Base-by-base conservation (phyloP, 805 yeast genomes). In the Maudiozyma bulderi region DNA sequence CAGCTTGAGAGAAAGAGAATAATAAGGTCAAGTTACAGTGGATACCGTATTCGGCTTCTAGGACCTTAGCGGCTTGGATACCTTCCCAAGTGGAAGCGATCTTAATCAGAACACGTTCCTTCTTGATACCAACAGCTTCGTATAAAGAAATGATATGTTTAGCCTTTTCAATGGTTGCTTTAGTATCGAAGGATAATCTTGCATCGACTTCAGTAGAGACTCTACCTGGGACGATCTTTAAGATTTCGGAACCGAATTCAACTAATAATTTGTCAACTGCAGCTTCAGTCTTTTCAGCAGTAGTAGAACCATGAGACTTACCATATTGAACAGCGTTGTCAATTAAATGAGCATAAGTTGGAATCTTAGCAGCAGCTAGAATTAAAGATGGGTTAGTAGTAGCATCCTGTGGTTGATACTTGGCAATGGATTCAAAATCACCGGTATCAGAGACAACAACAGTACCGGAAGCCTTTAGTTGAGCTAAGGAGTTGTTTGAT, bases 161-260 rank as follows among this genome's bases (percentile, higher is more conserved):
- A 50, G 99, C 99, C 80, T 93, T 93, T 73, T 81, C 80, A 70
- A 93, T 78, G 60, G 98, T 89, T 58, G 86, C 97, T 55, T 88
- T 86, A 70, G 84, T 93, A 79, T 93, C 90, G 69, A 89, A 93
- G 39, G 98, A 91, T 64, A 93, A 81, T 73, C 96, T 87, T 52
- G 99, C 99, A 66, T 93, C 99, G 54, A 93, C 98, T 77, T 93
- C 99, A 54, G 99, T 93, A 52, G 97, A 89, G 52, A 93, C 99
- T 76, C 98, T 85, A 65, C 99, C 99, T 60, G 99, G 99, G 48
- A 93, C 96, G 66, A 93, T 87, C 67, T 80, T 78, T 66, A 93
- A 78, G 66, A 93, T 93, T 73, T 86, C 90, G 65, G 80, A 78
- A 73, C 99, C 99, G 69, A 93, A 93, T 73, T 90, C 98, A 56